Evolutionary conservation across 2,329 filamentous ascomycete genomes (phyloP).

Genomic region (Claviceps digitariae): DNA sequence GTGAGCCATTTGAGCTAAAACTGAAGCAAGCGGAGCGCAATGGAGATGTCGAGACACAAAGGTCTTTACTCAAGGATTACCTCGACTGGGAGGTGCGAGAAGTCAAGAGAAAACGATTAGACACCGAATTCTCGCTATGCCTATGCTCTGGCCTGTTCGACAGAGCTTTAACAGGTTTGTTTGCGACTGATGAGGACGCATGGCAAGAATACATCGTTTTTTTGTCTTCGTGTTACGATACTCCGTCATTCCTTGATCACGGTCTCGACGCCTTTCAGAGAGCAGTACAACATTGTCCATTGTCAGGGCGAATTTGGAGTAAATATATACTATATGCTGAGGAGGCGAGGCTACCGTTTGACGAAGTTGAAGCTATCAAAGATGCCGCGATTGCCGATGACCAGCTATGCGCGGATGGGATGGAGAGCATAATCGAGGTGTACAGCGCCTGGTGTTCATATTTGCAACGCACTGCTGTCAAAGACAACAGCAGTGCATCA

Average conservation of each 20-base stretch:
- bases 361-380: constrained; percentile 79
- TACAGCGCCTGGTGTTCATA: constrained; percentile 93
- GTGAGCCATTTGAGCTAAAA: constrained; percentile 55
- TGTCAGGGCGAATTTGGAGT: constrained; percentile 84
- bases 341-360: constrained; percentile 59
- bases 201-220: constrained; percentile 82
- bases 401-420: constrained; percentile 69
- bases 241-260: constrained; percentile 22
- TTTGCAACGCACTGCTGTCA: constrained; percentile 72
- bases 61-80: constrained; percentile 48
- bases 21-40: constrained; percentile 44
- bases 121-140: constrained; percentile 29
- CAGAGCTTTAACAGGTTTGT: constrained; percentile 55
- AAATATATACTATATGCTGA: constrained; percentile 79
- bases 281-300: constrained; percentile 81
- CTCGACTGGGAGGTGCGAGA: constrained; percentile 70
- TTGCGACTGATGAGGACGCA: constrained; percentile 58
- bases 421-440: constrained; percentile 80
- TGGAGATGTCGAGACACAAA: constrained; percentile 41
- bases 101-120: constrained; percentile 35
- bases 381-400: constrained; percentile 80
- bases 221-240: constrained; percentile 35
- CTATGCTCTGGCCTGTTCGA: constrained; percentile 59
- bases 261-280: constrained; percentile 63
- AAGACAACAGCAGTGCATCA: constrained; percentile 59